These are phyloP conservation scores for Talaromyces sp. DNA, from an alignment of 2,329 filamentous ascomycete genomes.

Conservation along the genomic window DNA sequence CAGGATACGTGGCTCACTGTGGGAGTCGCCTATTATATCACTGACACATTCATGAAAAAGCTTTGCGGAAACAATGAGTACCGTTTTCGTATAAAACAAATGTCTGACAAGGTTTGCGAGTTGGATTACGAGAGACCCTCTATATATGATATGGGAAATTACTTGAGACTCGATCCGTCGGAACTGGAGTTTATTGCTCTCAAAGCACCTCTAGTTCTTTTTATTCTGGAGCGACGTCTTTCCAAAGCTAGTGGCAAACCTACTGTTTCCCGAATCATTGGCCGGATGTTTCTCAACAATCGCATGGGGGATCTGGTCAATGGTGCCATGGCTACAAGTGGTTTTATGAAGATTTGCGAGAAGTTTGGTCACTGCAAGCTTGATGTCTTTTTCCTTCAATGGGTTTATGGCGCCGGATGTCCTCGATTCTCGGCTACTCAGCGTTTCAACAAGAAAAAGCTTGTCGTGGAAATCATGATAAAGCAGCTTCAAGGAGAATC, in stretches of 20 bases:
- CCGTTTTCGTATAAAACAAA: conserved; percentile 78
- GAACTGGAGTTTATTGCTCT: conserved; percentile 85
- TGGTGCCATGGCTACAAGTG: conserved; percentile 64
- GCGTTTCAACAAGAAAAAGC: conserved; percentile 94
- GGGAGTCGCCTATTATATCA: conserved; percentile 90
- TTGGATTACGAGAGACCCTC: conserved; percentile 77
- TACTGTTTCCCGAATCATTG: conserved; percentile 79
- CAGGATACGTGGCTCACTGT: conserved; percentile 84
- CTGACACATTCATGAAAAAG: conserved; percentile 83
- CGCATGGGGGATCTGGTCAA: conserved; percentile 73
- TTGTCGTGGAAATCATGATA: conserved; percentile 89
- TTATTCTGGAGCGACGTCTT: conserved; percentile 86
- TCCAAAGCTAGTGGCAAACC: conserved; percentile 81
- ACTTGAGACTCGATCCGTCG: conserved; percentile 74
- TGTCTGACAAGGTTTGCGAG: conserved; percentile 76
- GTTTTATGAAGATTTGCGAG: conserved; percentile 79
- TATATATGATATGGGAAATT: conserved; percentile 70
- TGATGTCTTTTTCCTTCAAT: conserved; percentile 89
- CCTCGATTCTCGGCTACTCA: conserved; percentile 82
- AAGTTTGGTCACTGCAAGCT: conserved; percentile 81
- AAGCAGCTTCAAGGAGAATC: conserved; percentile 65
- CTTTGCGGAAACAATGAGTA: conserved; percentile 95
- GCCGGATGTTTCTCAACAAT: conserved; percentile 77
- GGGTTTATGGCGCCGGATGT: conserved; percentile 83
- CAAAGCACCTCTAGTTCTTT: conserved; percentile 86